Base-by-base conservation (phyloP, 345 rosid species). In the Camelina neglecta region DNA sequence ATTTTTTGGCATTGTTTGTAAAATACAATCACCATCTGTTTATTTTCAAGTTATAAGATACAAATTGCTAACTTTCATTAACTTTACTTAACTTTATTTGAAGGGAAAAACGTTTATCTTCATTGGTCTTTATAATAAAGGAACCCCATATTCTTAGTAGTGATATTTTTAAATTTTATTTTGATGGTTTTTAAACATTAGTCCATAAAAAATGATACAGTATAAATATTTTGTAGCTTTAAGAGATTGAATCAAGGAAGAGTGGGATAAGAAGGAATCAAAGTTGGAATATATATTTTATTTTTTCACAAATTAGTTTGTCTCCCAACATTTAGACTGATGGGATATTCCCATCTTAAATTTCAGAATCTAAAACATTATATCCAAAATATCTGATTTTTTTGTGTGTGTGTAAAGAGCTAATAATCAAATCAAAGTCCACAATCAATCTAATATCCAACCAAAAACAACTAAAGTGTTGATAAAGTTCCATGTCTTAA, bases 251-350 rank as follows among this genome's bases (percentile, higher is more conserved):
- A 13, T 44, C 3, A 41, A 21, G 57, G 57, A 55, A 65, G 26
- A 64, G 57, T 47, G 23, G 41, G 79, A 67, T 59, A 67, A 67
- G 56, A 75, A 59, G 62, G 73, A 29, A 67, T 67, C 73, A 5
- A 58, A 58, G 24, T 38, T 60, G 9, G 16, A 67, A 26, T 59
- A 38, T 29, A 29, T 29, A 29, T 29, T 29, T 29, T 29, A 5
- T n/a, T 29, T 35, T 59, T 50, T 50, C 36, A 67, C 21, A 39
- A 59, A 38, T 60, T 75, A 8, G 47, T 50, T 67, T 75, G 73
- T 75, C 56, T 60, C 79, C 62, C 61, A 38, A 0, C 54, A 57
- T 24, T 58, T 24, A 31, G 60, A 75, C 74, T 20, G 73, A 60
- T 50, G 38, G 67, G 69, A 75, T 69, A 50, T 67, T 66, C 60